Evolutionary conservation across 2,329 filamentous ascomycete genomes (phyloP), one percentile per base, ranked within the genome.

Genomic region (Curvularia sp.): DNA sequence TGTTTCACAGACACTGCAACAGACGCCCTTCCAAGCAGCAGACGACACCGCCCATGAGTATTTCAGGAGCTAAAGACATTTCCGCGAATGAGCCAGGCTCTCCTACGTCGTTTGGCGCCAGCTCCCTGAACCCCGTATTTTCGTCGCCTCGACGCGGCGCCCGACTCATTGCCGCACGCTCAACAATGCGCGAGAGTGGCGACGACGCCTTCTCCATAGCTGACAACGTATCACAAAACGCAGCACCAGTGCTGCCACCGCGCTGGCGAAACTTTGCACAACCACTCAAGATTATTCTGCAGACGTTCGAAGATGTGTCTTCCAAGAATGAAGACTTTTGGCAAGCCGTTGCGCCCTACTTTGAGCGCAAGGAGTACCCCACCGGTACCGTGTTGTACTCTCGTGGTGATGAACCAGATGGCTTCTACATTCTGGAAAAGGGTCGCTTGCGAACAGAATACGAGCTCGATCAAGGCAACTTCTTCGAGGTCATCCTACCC

Each of bases 271-370:
- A 88, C 66, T 96, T 97, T 76, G 91, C 91, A 65, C 93, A 97
- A 73, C 95, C 95, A 0, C 85, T 98, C 7, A 90, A 92, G 1
- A 86, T 99, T 47, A 92, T 99, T 77, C 84, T 99, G 24, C 94
- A 97, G 75, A 92, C 95, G n/a, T 98, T 99, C 79, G 90, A 95
- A 72, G 91, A 92, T 44, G 82, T 97, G 12, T 96, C 91, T 51
- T 82, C 87, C 52, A 88, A 91, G 75, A 95, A 94, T 71, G 93
- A 97, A 76, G 93, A 97, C 76, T 98, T 98, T 75, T 99, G 95
- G 95, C 94, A 93, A 77, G 87, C 87, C 1, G 89, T 88, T 0
- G 86, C 87, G 4, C 82, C 85, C 0, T 98, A 90, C 79, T 97
- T 99, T 72, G 79, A 81, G 39, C 86, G 87, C 44, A 86, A 86